Evolutionary conservation across 305 asterid species (phyloP).

Genomic region (Fraxinus nigra): DNA sequence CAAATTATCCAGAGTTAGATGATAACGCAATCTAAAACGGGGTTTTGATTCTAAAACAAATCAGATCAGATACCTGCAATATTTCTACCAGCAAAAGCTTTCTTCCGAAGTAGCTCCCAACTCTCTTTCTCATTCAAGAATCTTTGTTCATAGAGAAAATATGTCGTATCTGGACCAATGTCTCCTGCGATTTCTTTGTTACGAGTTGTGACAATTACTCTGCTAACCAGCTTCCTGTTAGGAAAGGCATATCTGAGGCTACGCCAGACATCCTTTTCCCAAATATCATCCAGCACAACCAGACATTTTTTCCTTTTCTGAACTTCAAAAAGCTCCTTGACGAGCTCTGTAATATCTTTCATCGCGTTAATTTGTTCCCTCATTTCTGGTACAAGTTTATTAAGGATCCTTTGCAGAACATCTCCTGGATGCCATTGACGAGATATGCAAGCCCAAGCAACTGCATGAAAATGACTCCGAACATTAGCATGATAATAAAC

Average conservation of each 20-base stretch:
- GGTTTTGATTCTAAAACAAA: background rate
- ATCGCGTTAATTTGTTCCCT: slow-evolving; percentile 19
- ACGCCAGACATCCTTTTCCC: slow-evolving; percentile 48
- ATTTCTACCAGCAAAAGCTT: slow-evolving; percentile 27
- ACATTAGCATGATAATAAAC: slow-evolving; percentile 32
- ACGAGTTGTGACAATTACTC: slow-evolving; percentile 48
- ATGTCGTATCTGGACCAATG: slow-evolving; percentile 30
- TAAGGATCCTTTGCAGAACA: slow-evolving; percentile 41
- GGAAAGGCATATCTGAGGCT: slow-evolving; percentile 39
- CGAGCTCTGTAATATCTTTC: slow-evolving; percentile 34
- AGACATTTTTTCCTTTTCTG: slow-evolving; percentile 40
- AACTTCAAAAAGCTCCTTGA: slow-evolving; percentile 31
- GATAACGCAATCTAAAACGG: background rate
- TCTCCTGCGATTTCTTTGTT: slow-evolving; percentile 36
- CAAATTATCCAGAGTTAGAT: background rate
- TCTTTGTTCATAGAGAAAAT: slow-evolving; percentile 42
- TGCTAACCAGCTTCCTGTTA: slow-evolving; percentile 30
- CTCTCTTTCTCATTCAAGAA: slow-evolving; percentile 44
- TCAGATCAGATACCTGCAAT: slow-evolving; percentile 28
- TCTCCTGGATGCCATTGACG: slow-evolving; percentile 48
- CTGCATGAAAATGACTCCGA: slow-evolving; percentile 31
- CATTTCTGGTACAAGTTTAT: slow-evolving; percentile 39
- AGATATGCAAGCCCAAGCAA: slow-evolving; percentile 52
- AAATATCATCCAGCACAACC: slow-evolving; percentile 55
- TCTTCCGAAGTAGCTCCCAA: slow-evolving; percentile 47